phyloP scores from a whole-genome alignment of 2,329 filamentous ascomycete species.

The Grosmannia huntii region DNA sequence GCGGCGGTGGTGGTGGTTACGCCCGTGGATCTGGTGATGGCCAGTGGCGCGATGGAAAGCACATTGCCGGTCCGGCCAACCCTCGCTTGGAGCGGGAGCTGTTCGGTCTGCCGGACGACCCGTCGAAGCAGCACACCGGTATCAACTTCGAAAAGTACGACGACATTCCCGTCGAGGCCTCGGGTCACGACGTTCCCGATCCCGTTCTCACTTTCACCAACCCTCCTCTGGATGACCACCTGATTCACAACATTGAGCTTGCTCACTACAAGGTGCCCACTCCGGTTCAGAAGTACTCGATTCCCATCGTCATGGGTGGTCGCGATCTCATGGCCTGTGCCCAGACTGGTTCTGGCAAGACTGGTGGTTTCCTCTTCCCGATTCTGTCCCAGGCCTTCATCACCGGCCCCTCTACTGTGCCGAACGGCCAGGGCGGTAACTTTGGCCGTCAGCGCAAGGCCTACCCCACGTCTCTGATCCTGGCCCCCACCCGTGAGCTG shows the following conservation, averaged over 20 bases:
- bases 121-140: slow-evolving; percentile 88
- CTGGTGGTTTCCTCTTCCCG: slow-evolving; percentile 97
- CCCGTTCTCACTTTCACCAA: slow-evolving; percentile 83
- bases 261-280: slow-evolving; percentile 93
- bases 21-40: slow-evolving; percentile 84
- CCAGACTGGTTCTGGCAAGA: slow-evolving; percentile 99
- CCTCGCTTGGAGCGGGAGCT: slow-evolving; percentile 87
- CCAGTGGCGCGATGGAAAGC: slow-evolving; percentile 94
- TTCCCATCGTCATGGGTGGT: slow-evolving; percentile 95
- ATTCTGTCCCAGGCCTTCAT: slow-evolving; percentile 96
- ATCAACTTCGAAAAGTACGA: slow-evolving; percentile 99
- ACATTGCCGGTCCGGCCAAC: slow-evolving; percentile 81
- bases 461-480: slow-evolving; percentile 88
- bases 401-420: slow-evolving; percentile 64
- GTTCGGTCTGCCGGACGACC: slow-evolving; percentile 82
- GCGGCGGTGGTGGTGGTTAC: slow-evolving; percentile 37
- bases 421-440: slow-evolving; percentile 49
- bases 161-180: slow-evolving; percentile 96
- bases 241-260: slow-evolving; percentile 84
- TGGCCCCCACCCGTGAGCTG: slow-evolving; percentile 94
- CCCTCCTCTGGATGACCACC: slow-evolving; percentile 87
- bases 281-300: slow-evolving; percentile 98
- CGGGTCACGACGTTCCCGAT: slow-evolving; percentile 84
- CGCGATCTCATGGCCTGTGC: slow-evolving; percentile 99
- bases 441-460: slow-evolving; percentile 95